Evolutionary conservation across 192 early-diverging fungal genomes (phyloP).

Genomic region (Coemansia sp.): DNA sequence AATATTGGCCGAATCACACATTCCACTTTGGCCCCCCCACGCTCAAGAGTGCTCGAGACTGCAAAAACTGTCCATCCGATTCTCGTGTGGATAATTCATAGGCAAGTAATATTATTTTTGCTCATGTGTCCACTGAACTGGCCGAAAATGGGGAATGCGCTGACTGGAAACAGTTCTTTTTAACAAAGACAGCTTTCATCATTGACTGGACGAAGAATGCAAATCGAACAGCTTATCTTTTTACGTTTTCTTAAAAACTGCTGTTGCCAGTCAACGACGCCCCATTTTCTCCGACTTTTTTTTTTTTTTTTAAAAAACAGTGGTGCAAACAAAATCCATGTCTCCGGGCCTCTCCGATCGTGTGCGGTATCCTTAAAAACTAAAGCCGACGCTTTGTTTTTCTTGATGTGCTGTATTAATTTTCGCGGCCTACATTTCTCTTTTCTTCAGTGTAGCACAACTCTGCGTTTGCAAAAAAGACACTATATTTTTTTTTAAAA

Average conservation of each 20-base stretch:
- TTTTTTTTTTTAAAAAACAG: too few relatives aligned
- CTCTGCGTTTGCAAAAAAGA: not conserved
- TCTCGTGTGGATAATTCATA: not conserved
- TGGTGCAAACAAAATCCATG: too few relatives aligned
- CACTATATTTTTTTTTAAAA: too few relatives aligned
- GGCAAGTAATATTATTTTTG: not conserved
- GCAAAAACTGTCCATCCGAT: not conserved
- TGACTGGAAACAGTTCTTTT: not conserved
- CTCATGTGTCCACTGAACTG: not conserved
- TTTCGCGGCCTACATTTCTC: not conserved
- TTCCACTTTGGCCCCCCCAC: too few relatives aligned
- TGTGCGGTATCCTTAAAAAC: slow-evolving; percentile 9
- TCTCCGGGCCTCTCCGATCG: too few relatives aligned
- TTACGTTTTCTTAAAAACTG: not conserved
- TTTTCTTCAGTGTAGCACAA: not conserved
- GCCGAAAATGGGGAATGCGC: not conserved
- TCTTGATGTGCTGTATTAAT: too few relatives aligned
- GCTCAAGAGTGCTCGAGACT: not conserved
- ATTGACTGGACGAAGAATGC: not conserved
- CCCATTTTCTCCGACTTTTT: too few relatives aligned
- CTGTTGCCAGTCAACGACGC: not conserved
- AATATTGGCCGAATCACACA: too few relatives aligned
- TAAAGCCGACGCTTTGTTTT: not conserved
- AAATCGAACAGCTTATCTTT: not conserved
- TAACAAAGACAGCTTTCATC: not conserved